Base-by-base conservation (phyloP, 2,329 filamentous ascomycete species). In the Pyrenophora teres region DNA sequence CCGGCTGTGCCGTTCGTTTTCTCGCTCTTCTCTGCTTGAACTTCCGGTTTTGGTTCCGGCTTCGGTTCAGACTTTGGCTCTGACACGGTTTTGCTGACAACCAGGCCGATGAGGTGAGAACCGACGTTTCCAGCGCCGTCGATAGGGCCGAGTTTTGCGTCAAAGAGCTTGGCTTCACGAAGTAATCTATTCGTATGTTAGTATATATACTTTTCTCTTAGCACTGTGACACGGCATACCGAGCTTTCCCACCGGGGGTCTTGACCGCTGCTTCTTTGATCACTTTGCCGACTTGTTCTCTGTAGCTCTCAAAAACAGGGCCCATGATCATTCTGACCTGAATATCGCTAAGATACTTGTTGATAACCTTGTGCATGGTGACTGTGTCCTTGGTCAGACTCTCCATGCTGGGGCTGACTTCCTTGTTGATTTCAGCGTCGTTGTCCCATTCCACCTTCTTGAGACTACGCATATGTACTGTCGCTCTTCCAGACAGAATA, bases 351-450 rank as follows among this genome's bases (percentile, higher is more conserved):
- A 97, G 78, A 70, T 95, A 88, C 69, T 91, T 92, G 54, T 84
- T 87, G 54, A 97, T 79, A 9, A 94, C 92, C 47, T 90, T 87
- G 67, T 96, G 88, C 56, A 97, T 77, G 1, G 88, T 94, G 3
- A 85, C 85, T 0, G 92, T 96, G 68, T 97, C 92, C 71, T 92
- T 95, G 7, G 85, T 87, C 46, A 97, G 75, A 0, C 86, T 92
- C 74, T 96, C 92, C 86, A 96, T 93, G 72, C 93, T 95, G 1
- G 84, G 71, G 62, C 87, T 90, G 13, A 75, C 70, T 50, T 72
- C 71, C 43, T 75, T 67, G 36, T 76, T 77, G 9, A 68, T 72
- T 39, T 77, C 74, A 2, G 54, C 54, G 6, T 65, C 74, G 10
- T 76, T 69, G 59, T 93, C 87, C 88, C 91, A 96, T 57, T 90